Evolutionary conservation across 305 asterid species (phyloP), one percentile per base, ranked within the genome.

Genomic region (Fraxinus sp.): DNA sequence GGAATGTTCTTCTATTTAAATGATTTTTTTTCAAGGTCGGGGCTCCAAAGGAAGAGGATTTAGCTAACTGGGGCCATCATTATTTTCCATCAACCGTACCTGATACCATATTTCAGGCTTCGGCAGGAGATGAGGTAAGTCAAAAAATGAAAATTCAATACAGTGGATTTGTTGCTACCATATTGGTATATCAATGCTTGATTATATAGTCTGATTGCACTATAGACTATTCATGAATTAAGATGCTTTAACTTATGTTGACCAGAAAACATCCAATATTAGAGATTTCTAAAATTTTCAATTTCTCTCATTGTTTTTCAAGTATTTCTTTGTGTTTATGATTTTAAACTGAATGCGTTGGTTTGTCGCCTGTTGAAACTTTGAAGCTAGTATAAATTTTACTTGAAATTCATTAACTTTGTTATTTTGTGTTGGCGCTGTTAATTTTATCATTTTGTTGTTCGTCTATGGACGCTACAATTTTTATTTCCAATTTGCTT

Each of bases 51-150:
- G 99, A 96, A 85, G 99, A 96, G 85, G 97, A 96, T 85, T 88
- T 94, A 84, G 94, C 91, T 74, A 92, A 83, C 83, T 94, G 98
- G 99, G 99, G 97, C 28, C 99, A 96, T 90, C 98, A 96, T 85
- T 89, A 89, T 78, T 87, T 70, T 79, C 97, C 99, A 77, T 89
- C 93, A 72, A 88, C 99, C 32, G 96, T 96, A 39, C 98, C 99
- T 88, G 99, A 94, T 89, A 80, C 83, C 84, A 87, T 96, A 83
- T 88, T 96, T 77, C 98, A 92, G 91, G 92, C 97, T 85, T 90
- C 98, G 39, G 98, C 99, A 36, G 99, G 98, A 81, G 88, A 96
- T 77, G 99, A 94, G 97, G 99, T 94, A 72, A 90, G 89, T 35
- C 22, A 55, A 49, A 59, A 78, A 41, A 75, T 36, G 24, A 33